Evolutionary conservation across 2,329 filamentous ascomycete genomes (phyloP), one percentile per base, ranked within the genome.

Genomic region (Thielaviopsis ethacetica): DNA sequence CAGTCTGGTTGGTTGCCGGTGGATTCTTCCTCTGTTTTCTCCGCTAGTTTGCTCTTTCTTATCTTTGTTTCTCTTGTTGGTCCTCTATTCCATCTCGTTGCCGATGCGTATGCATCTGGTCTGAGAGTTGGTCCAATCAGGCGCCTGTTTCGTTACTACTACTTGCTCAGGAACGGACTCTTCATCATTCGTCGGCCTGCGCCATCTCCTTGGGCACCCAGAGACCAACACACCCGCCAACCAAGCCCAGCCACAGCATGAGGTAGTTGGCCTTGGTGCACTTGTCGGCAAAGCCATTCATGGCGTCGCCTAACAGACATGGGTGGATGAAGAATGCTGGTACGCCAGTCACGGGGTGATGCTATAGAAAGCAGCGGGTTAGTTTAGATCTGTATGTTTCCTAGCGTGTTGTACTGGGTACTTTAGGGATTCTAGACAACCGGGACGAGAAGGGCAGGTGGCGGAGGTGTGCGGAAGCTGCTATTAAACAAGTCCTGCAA

Each of bases 301-400:
- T 86, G 57, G 87, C 86, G 63, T 91, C 85, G 59, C 86, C 86
- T 9, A 93, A 87, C 68, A 88, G 82, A 72, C 93, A 97, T 24
- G 93, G 91, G 72, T 98, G 93, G 65, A 97, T 79, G 71, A 95
- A 96, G 71, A 91, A 96, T 55, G 83, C 81, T 49, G 90, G 88
- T 61, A 84, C 71, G 57, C 85, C 86, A 60, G 83, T 88, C 61
- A 87, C 71, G 57, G 93, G 91, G 76, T 97, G 90, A 70, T 94
- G 84, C 82, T 91, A 71, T 68, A 55, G 12, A 19, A 54, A 21
- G n/a, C 41, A 65, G 63, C 59, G 60, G 66, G 59, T 54, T 63
- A 66, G 59, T 54, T 59, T 54, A 44, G 49, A 44, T 10, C 53
- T 38, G 30, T 22, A 41, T 44, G 13, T 44, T 44, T 44, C n/a